A percentile compares a stretch with the other conserved stretches of the same genome.
These are phyloP conservation scores for Metarhizium brunneum DNA, from an alignment of 2,329 filamentous ascomycete genomes.

Conservation along the genomic window DNA sequence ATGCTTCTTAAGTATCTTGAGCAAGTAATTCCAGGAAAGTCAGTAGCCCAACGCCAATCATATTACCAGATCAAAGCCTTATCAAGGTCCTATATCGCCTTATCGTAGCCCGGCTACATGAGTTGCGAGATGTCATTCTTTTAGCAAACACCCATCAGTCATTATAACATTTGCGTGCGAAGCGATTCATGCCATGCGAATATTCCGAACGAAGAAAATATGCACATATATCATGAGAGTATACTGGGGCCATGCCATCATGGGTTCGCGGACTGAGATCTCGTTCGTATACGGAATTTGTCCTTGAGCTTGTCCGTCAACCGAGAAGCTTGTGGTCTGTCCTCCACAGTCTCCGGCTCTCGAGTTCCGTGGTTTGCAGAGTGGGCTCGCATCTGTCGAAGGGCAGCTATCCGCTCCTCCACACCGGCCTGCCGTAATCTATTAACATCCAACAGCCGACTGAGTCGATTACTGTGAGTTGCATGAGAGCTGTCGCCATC, in stretches of 20 bases:
- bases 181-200: not conserved
- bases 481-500: conserved; percentile 20
- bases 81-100: too few species aligned
- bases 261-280: conserved; percentile 25
- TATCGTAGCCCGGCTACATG: too few species aligned
- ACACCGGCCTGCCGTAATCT: conserved; percentile 48
- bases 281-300: conserved; percentile 42
- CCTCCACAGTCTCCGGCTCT: conserved; percentile 20
- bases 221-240: too few species aligned
- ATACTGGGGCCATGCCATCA: not conserved
- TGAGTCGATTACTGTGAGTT: conserved; percentile 33
- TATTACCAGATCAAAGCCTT: too few species aligned
- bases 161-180: not conserved
- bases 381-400: conserved; percentile 33
- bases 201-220: not conserved
- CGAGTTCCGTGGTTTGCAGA: conserved; percentile 16
- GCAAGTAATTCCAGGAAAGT: not conserved
- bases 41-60: too few species aligned
- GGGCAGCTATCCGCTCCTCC: conserved; percentile 52
- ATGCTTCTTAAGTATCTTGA: not conserved
- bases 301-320: conserved; percentile 42
- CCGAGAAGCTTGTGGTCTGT: conserved; percentile 30
- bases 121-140: too few species aligned
- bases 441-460: conserved; percentile 47
- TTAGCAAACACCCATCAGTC: not conserved